phyloP scores from a whole-genome alignment of 2,329 filamentous ascomycete genomes.

The Metarhizium rileyi region DNA sequence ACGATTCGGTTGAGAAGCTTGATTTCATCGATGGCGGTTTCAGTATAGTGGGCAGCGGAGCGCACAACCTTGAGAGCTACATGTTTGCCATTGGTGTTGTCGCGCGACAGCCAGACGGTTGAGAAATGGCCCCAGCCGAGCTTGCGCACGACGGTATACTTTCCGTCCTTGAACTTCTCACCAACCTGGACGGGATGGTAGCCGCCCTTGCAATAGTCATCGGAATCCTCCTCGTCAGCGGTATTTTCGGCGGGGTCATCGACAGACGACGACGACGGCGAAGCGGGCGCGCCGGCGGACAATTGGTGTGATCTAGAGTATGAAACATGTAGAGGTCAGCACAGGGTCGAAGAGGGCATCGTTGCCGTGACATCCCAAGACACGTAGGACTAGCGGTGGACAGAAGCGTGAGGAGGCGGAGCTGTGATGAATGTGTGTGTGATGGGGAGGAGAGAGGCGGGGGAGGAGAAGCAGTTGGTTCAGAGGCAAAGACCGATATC shows the following conservation, averaged over 20 bases:
- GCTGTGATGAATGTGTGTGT: conserved; percentile 2
- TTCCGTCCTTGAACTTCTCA: conserved; percentile 95
- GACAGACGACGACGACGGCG: conserved; percentile 68
- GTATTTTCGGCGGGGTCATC: conserved; percentile 86
- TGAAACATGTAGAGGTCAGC: conserved; percentile 5
- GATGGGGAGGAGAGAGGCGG: background rate
- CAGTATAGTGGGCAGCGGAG: conserved; percentile 95
- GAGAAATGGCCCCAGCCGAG: conserved; percentile 98
- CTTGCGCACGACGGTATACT: conserved; percentile 93
- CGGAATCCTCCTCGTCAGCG: conserved; percentile 95
- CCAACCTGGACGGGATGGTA: conserved; percentile 93
- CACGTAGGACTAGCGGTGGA: conserved; percentile 2
- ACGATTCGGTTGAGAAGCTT: conserved; percentile 97
- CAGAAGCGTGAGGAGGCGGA: background rate
- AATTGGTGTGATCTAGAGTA: conserved; percentile 42
- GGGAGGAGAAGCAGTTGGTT: no score
- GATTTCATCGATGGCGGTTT: conserved; percentile 98
- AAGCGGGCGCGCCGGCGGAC: conserved; percentile 53
- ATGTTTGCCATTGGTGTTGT: conserved; percentile 84
- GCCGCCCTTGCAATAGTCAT: conserved; percentile 98
- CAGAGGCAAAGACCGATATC: no score
- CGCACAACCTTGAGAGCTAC: conserved; percentile 97
- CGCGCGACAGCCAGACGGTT: conserved; percentile 79
- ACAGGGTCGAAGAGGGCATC: conserved; percentile 10
- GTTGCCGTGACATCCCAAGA: background rate